A percentile compares a stretch with the other conserved stretches of the same genome.
Evolutionary conservation across 352 stramenopile species (phyloP).

Genomic region (Phytophthora melonis): DNA sequence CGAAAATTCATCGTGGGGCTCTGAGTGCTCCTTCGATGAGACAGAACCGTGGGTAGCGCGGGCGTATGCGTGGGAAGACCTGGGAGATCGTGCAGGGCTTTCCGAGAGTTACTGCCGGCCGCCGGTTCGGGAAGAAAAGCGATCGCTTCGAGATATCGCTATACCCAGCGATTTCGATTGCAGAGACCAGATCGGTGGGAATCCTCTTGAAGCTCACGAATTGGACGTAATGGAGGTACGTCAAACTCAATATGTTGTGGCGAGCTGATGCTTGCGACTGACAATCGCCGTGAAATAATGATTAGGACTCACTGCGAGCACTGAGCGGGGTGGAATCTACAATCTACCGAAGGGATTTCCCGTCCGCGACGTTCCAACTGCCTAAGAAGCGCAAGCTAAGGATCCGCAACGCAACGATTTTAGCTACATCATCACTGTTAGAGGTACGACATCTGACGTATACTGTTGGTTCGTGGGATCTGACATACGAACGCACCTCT

Average conservation of each 20-base stretch:
- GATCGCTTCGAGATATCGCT: constrained; percentile 30
- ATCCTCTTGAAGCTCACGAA: constrained; percentile 59
- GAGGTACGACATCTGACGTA: constrained; percentile 37
- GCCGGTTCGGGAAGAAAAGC: constrained; percentile 19
- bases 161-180: constrained; percentile 34
- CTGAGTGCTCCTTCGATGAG: constrained; percentile 34
- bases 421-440: constrained; percentile 52
- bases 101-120: constrained; percentile 29
- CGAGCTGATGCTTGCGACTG: neutral
- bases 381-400: constrained; percentile 54
- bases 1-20: constrained; percentile 48
- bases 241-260: neutral
- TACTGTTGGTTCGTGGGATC: neutral
- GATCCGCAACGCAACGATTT: constrained; percentile 48
- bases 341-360: constrained; percentile 55
- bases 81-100: constrained; percentile 43
- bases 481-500: neutral
- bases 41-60: constrained; percentile 40
- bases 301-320: constrained; percentile 67
- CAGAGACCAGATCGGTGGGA: constrained; percentile 1
- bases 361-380: constrained; percentile 54
- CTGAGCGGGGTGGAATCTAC: constrained; percentile 75
- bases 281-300: constrained; percentile 13
- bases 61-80: constrained; percentile 55
- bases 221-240: constrained; percentile 67